Evolutionary conservation across 208 protist genomes (phyloP), one percentile per base, ranked within the genome.

Genomic region (Trypanosoma platydactyli): DNA sequence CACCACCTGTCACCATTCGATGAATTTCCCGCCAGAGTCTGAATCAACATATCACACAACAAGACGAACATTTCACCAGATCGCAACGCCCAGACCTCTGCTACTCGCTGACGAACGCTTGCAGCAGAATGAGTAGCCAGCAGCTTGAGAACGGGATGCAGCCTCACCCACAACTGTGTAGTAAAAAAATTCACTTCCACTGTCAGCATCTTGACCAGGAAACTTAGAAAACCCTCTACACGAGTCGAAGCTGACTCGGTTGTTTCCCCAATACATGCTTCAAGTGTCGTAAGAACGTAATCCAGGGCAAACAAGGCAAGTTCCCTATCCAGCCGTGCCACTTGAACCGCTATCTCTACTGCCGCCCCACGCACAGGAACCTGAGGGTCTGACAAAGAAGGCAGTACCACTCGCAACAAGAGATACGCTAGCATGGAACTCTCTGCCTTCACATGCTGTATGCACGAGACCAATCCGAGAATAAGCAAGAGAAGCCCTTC

Each of bases 71-170:
- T 71, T 30, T 59, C 59, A 20, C 60, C 63, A 29, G 77, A 88
- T 22, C 65, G 84, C 25, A 77, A 78, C 22, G 80, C 71, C 41
- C 89, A 84, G 29, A 79, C 72, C 57, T 81, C 80, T 30, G 88
- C 85, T 16, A 94, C 80, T 38, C 78, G 82, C 70, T 91, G 85
- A 7, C 88, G 80, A 56, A 94, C 77, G 45, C 83, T 92, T 5
- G 85, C 81, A 25, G 88, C 88, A 11, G 83, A 78, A 62, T 90
- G 76, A 50, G 70, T 62, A 50, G 84, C 71, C 22, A 89, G 66
- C 50, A 50, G 56, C 67, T 80, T 59, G 35, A 94, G 74, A 63
- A 89, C 24, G 25, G 49, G 52, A 6, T 54, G 40, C 25, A 64
- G 20, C 20, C 49, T 48, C 5, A 15, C 38, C 33, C 48, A 52